Base-by-base conservation (phyloP, 331 rosid species). In the Acacia pycnantha region DNA sequence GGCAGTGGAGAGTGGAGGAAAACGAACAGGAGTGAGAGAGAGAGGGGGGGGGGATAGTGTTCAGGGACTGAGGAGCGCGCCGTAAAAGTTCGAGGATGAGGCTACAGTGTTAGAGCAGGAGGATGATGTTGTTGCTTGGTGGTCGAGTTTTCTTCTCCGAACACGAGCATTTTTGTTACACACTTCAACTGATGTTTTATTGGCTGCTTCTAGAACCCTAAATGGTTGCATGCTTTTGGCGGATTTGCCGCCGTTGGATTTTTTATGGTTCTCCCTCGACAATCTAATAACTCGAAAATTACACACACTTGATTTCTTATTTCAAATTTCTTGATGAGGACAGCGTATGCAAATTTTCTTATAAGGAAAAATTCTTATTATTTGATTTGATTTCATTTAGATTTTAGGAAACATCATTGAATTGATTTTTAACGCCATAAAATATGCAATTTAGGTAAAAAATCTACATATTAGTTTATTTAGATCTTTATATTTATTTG, bases 71-170 rank as follows among this genome's bases (percentile, higher is more conserved):
- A 61, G 54, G 2, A 2, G 77, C 41, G 48, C 19, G 73, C 27
- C 35, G 67, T 58, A 73, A 22, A 9, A 31, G 70, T 48, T 21
- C 64, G 77, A 88, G 85, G 88, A 85, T 78, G 89, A 77, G 87
- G 87, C 51, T 33, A 59, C 72, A 64, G 82, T 26, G 76, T 51
- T 12, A 54, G 16, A 51, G 65, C 37, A 51, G 19, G 18, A 48
- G 29, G 62, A 73, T 8, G 62, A 50, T 29, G 13, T 8, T 4
- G 18, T 16, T 9, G 51, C 77, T 29, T 19, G 65, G 77, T 51
- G 47, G 77, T 73, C 65, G 64, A 50, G 65, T 73, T 73, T 73
- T 73, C 18, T 1, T 16, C 22, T 31, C 77, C 46, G 29, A 16
- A 51, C 29, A 0, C 65, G n/a, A 15, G 16, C 77, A 1, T 4